Evolutionary conservation across 306 rosid species (phyloP).

Genomic region (Trichosanthes truncata): DNA sequence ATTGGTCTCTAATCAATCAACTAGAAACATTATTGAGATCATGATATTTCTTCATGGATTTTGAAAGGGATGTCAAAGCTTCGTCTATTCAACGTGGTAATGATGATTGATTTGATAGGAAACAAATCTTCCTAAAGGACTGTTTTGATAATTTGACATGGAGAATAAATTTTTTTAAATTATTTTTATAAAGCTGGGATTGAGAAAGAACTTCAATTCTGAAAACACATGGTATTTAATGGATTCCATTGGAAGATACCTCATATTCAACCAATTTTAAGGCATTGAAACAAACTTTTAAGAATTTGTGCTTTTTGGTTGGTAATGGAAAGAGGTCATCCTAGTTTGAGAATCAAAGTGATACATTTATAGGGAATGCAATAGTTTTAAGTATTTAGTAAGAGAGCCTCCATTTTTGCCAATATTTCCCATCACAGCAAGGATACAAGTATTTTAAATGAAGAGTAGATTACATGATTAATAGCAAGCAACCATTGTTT

Average conservation of each 20-base stretch:
- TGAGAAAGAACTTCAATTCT: background rate
- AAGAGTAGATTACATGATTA: constrained; percentile 18
- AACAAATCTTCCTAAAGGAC: background rate
- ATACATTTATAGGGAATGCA: background rate
- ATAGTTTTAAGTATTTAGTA: background rate
- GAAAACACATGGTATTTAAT: background rate
- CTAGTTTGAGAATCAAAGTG: background rate
- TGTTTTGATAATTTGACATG: background rate
- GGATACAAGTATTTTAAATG: constrained; percentile 21
- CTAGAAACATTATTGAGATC: background rate
- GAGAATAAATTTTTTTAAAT: background rate
- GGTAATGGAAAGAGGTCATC: background rate
- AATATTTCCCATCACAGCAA: background rate
- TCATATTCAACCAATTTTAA: background rate
- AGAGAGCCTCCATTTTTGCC: background rate
- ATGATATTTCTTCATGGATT: background rate
- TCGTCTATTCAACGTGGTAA: background rate
- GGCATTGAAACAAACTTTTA: background rate
- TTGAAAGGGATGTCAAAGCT: background rate
- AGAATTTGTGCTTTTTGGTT: too few relatives aligned
- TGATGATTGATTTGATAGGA: background rate
- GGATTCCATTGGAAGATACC: background rate
- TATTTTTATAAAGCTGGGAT: too few relatives aligned
- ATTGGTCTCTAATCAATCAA: background rate
- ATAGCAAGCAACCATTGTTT: constrained; percentile 15